Conservation (phyloP, 75 land plant species). For the Cunninghamia lanceolata region DNA sequence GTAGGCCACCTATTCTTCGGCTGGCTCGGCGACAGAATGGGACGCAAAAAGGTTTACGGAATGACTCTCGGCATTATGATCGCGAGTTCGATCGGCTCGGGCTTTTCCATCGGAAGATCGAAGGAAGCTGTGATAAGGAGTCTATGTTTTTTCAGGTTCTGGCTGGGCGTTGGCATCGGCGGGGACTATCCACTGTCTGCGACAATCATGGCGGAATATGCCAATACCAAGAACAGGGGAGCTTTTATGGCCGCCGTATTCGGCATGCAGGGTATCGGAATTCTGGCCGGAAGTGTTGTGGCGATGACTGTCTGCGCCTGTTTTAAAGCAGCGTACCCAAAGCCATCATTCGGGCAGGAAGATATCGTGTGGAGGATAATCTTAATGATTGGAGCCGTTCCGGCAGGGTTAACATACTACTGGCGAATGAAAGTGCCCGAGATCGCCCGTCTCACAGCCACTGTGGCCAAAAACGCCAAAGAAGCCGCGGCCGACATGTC, state of each 20-base stretch:
- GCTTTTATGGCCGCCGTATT: constrained; percentile 64
- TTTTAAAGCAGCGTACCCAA: background rate
- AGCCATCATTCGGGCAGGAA: background rate
- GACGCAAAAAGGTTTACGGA: constrained; percentile 18
- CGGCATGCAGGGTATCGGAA: constrained; percentile 23
- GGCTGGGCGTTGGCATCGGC: constrained; percentile 64
- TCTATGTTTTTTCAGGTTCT: constrained; percentile 30
- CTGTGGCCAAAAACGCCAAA: background rate
- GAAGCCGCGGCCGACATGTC: background rate
- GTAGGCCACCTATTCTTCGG: constrained; percentile 1
- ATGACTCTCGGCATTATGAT: constrained; percentile 15
- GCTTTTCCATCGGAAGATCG: background rate
- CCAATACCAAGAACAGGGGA: constrained; percentile 62
- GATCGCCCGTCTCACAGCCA: background rate
- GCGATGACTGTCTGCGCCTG: constrained; percentile 7
- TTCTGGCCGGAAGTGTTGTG: constrained; percentile 14
- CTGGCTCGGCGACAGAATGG: constrained; percentile 23
- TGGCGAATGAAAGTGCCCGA: constrained; percentile 7
- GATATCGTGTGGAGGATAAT: constrained; percentile 4
- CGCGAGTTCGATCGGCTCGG: constrained; percentile 1
- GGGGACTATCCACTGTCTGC: constrained; percentile 75
- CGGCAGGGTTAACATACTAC: background rate
- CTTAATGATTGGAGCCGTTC: background rate
- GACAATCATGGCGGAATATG: constrained; percentile 80
- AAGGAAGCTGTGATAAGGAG: background rate